These are phyloP conservation scores for Lycium barbarum DNA, from an alignment of 257 asterid genomes.

Conservation along the genomic window DNA sequence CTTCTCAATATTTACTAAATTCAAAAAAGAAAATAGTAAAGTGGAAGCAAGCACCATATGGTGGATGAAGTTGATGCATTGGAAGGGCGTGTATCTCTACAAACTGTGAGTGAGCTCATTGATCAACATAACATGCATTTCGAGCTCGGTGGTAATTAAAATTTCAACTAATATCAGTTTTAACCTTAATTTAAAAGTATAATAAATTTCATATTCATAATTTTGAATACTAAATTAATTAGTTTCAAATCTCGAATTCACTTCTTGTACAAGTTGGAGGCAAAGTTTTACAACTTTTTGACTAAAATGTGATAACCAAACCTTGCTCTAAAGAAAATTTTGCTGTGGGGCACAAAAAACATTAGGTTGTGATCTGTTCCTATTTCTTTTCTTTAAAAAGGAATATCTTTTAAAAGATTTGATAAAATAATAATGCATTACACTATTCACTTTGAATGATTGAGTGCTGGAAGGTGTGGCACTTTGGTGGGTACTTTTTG, in stretches of 20 bases:
- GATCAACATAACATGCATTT: too few species aligned
- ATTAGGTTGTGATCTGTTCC: neutral
- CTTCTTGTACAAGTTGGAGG: too few species aligned
- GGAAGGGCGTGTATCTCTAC: neutral
- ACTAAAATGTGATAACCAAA: conserved; percentile 19
- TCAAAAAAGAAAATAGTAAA: neutral
- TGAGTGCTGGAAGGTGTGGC: conserved; percentile 36
- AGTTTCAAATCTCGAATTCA: too few species aligned
- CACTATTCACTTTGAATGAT: conserved; percentile 43
- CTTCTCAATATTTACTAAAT: neutral
- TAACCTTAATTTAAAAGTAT: too few species aligned
- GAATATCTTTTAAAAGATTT: neutral
- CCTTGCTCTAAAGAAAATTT: neutral
- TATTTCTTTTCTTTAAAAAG: conserved; percentile 22
- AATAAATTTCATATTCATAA: too few species aligned
- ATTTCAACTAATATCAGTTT: too few species aligned
- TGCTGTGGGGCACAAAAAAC: conserved; percentile 29
- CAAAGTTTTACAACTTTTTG: neutral
- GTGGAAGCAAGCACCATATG: neutral
- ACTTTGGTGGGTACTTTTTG: conserved; percentile 26
- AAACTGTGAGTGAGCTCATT: too few species aligned
- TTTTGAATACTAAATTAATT: too few species aligned
- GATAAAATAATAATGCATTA: conserved; percentile 22
- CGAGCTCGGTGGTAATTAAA: too few species aligned
- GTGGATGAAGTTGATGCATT: neutral